Evolutionary conservation across 2,329 filamentous ascomycete species (phyloP).

Genomic region (Epichloe uncinata): DNA sequence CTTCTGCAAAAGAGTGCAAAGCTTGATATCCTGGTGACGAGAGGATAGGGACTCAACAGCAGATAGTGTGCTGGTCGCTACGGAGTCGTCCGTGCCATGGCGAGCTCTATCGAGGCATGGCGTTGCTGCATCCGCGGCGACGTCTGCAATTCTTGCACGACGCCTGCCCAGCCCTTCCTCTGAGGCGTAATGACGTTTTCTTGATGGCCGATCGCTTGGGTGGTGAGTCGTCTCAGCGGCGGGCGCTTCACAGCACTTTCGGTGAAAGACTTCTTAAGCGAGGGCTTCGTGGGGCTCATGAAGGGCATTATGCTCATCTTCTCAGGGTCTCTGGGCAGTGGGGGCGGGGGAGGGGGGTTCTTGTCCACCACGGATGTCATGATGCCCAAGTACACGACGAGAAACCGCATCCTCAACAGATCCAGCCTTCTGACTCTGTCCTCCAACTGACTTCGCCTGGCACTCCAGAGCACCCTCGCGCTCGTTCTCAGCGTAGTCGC

Average conservation of each 20-base stretch:
- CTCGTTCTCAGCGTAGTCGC: slow-evolving; percentile 28
- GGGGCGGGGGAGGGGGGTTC: slow-evolving; percentile 18
- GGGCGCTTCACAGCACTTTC: slow-evolving; percentile 33
- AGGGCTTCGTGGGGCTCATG: slow-evolving; percentile 18
- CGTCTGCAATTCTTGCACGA: slow-evolving; percentile 48
- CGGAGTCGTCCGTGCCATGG: slow-evolving; percentile 29
- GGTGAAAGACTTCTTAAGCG: slow-evolving; percentile 27
- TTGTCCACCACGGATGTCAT: slow-evolving; percentile 28
- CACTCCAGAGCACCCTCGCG: slow-evolving; percentile 45
- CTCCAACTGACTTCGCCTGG: slow-evolving; percentile 38
- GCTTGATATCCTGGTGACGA: not conserved
- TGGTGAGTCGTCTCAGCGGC: slow-evolving; percentile 38
- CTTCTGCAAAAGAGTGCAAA: not conserved
- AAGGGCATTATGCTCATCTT: slow-evolving; percentile 16
- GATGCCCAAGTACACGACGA: slow-evolving; percentile 51
- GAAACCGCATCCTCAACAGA: slow-evolving; percentile 49
- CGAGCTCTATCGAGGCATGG: slow-evolving; percentile 47
- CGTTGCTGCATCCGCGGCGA: slow-evolving; percentile 48
- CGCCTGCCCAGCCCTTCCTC: slow-evolving; percentile 46
- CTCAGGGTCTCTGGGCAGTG: slow-evolving; percentile 20
- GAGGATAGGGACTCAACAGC: not conserved
- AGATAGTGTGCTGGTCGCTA: slow-evolving; percentile 1
- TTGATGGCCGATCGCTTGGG: slow-evolving; percentile 39
- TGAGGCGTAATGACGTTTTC: slow-evolving; percentile 34
- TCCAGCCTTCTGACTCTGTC: slow-evolving; percentile 46